phyloP scores from a whole-genome alignment of 2,329 filamentous ascomycete genomes.

The Chalaropsis ovoidea region DNA sequence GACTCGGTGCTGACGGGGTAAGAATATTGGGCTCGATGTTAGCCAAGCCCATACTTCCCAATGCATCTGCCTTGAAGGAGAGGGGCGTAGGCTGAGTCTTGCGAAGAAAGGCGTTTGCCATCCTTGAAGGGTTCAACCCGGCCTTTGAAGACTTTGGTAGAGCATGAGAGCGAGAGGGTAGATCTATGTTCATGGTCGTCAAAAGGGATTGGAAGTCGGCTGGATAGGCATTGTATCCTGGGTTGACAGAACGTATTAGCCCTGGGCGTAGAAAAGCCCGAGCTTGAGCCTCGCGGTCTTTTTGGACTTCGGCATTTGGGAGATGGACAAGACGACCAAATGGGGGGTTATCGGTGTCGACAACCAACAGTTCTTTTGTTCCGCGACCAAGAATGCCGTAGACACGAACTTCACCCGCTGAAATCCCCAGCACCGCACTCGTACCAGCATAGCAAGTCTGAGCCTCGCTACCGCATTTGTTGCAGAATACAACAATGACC shows the following conservation, averaged over 20 bases:
- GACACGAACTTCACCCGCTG: slow-evolving; percentile 53
- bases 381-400: slow-evolving; percentile 61
- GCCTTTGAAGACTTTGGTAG: background rate
- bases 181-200: background rate
- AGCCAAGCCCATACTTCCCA: background rate
- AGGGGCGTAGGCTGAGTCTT: slow-evolving; percentile 11
- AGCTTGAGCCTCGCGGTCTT: slow-evolving; percentile 11
- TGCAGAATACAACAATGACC: slow-evolving; percentile 61
- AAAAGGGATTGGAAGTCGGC: background rate
- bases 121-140: background rate
- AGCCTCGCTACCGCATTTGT: slow-evolving; percentile 57
- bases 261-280: background rate
- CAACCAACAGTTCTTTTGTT: slow-evolving; percentile 55
- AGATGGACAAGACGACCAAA: slow-evolving; percentile 39
- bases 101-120: background rate
- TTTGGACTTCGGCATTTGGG: slow-evolving; percentile 21
- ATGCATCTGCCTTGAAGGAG: background rate
- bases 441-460: slow-evolving; percentile 62
- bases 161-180: background rate
- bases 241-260: background rate
- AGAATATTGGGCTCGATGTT: slow-evolving; percentile 13
- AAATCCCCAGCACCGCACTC: slow-evolving; percentile 58
- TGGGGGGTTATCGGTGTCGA: slow-evolving; percentile 47
- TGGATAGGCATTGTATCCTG: background rate
- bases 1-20: slow-evolving; percentile 23